A percentile compares a stretch with the other conserved stretches of the same genome.
Conservation (phyloP, 306 rosid species). For the Quercus mongolica region DNA sequence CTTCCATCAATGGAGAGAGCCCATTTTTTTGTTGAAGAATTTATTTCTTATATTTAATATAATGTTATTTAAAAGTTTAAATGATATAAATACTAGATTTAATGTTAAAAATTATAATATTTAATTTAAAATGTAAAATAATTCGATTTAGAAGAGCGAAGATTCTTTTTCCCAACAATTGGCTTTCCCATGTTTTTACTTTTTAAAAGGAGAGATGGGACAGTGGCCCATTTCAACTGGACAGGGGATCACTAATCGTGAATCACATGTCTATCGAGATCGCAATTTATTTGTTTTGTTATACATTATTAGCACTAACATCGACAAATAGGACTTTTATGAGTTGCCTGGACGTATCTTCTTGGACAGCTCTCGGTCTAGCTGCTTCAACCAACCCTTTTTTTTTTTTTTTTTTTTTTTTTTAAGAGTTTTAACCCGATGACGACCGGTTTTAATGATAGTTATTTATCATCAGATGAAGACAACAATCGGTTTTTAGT, state of each 20-base stretch:
- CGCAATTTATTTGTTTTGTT: not conserved
- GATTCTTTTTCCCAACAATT: not conserved
- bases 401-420: too few relatives aligned
- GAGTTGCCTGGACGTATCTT: not conserved
- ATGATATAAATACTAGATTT: too few relatives aligned
- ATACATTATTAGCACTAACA: not conserved
- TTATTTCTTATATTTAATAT: too few relatives aligned
- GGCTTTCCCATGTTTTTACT: not conserved
- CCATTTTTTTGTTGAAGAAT: too few relatives aligned
- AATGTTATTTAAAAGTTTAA: too few relatives aligned
- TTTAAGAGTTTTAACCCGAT: too few relatives aligned
- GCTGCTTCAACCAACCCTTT: too few relatives aligned
- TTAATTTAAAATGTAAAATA: too few relatives aligned
- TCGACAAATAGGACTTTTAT: not conserved
- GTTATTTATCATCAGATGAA: accelerated
- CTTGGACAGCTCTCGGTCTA: not conserved
- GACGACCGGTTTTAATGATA: accelerated
- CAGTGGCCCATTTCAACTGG: not conserved
- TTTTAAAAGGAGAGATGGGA: not conserved
- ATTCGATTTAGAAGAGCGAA: too few relatives aligned
- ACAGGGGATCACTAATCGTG: not conserved
- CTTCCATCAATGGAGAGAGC: too few relatives aligned
- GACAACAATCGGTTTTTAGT: accelerated
- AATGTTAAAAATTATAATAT: too few relatives aligned
- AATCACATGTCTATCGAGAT: not conserved